A percentile compares a stretch with the other conserved stretches of the same genome.
Evolutionary conservation across 2,329 filamentous ascomycete genomes (phyloP).

Genomic region (Curvularia verruculosa): DNA sequence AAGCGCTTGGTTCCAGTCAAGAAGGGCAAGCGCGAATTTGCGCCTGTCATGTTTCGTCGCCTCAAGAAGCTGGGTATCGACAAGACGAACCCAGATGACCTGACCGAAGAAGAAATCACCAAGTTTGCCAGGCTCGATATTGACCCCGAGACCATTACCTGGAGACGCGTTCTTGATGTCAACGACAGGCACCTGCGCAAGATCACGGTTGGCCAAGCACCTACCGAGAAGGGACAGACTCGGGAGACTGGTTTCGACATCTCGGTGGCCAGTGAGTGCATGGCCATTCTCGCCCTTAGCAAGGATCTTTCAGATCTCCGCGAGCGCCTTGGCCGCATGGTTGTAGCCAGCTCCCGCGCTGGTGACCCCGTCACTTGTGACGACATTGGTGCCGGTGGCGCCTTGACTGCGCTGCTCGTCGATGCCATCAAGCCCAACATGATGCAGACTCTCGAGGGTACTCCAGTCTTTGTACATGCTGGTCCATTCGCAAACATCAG

Average conservation of each 20-base stretch:
- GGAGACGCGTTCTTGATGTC: constrained; percentile 93
- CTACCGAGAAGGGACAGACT: constrained; percentile 87
- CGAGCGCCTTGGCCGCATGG: constrained; percentile 92
- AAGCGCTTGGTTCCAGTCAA: constrained; percentile 85
- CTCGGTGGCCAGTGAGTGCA: constrained; percentile 95
- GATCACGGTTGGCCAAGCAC: constrained; percentile 84
- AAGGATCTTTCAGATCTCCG: constrained; percentile 87
- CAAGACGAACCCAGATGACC: constrained; percentile 89
- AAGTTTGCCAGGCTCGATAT: constrained; percentile 95
- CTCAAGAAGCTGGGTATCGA: constrained; percentile 94
- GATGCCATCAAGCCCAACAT: constrained; percentile 99
- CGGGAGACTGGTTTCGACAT: constrained; percentile 96
- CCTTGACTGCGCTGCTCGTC: constrained; percentile 92
- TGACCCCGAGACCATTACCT: constrained; percentile 95
- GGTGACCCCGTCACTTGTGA: constrained; percentile 96
- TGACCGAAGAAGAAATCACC: constrained; percentile 86
- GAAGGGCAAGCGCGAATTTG: constrained; percentile 86
- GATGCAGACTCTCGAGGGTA: constrained; percentile 97
- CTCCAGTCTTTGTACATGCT: constrained; percentile 95
- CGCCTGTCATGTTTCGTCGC: constrained; percentile 88
- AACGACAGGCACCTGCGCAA: constrained; percentile 94
- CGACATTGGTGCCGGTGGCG: constrained; percentile 90
- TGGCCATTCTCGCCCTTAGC: constrained; percentile 95
- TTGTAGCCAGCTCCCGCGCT: constrained; percentile 81
- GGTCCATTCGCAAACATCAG: constrained; percentile 98